These are phyloP conservation scores for Rauvolfia tetraphylla DNA, from an alignment of 257 asterid genomes.

Conservation along the genomic window DNA sequence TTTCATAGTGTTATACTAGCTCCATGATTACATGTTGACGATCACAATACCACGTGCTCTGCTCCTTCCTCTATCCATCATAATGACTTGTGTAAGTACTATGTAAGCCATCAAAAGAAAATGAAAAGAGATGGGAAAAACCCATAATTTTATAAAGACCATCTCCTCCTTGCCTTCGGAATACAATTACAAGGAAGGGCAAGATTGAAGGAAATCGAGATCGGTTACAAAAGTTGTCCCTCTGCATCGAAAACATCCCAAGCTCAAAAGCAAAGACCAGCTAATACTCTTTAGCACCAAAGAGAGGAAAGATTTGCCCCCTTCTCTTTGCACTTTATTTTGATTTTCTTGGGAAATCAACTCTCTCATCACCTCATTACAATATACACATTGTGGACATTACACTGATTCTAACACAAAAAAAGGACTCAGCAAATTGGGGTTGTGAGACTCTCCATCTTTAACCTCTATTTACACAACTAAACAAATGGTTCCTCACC, in stretches of 20 bases:
- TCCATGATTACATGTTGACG: conserved; percentile 7
- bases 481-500: not conserved
- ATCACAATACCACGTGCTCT: conserved; percentile 18
- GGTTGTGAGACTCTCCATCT: not conserved
- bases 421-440: conserved; percentile 23
- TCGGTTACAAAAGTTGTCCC: conserved; percentile 11
- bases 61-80: not conserved
- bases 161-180: conserved; percentile 17
- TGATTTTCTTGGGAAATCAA: conserved; percentile 13
- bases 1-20: not conserved
- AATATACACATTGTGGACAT: conserved; percentile 20
- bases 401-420: conserved; percentile 13
- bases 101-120: not conserved
- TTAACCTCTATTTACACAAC: conserved; percentile 14
- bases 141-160: conserved; percentile 8
- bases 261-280: conserved; percentile 4
- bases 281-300: not conserved
- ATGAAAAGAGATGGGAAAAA: not conserved
- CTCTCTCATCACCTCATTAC: conserved; percentile 20
- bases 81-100: not conserved
- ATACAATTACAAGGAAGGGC: conserved; percentile 36
- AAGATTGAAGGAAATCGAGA: conserved; percentile 5
- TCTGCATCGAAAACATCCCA: conserved; percentile 4
- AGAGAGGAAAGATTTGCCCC: conserved; percentile 19
- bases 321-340: conserved; percentile 25